Evolutionary conservation across 805 yeast species (phyloP).

Genomic region (Pichia californica): DNA sequence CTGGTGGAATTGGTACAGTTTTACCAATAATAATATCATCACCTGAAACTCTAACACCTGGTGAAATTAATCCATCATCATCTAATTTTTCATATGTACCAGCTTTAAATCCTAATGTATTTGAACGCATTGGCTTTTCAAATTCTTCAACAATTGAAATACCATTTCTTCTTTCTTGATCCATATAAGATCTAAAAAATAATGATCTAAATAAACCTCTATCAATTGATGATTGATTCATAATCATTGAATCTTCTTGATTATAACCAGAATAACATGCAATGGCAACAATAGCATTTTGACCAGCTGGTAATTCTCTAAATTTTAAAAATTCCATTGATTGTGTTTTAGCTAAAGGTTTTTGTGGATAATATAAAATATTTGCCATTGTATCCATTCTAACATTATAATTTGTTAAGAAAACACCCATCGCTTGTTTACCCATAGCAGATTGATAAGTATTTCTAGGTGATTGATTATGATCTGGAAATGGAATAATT

Average conservation of each 20-base stretch:
- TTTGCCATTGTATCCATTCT: slow-evolving; percentile 99
- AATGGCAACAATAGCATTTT: slow-evolving; percentile 97
- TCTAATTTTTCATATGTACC: slow-evolving; percentile 98
- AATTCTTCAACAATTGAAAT: slow-evolving; percentile 97
- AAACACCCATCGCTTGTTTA: slow-evolving; percentile 99
- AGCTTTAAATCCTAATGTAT: slow-evolving; percentile 90
- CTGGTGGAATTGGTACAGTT: slow-evolving; percentile 99
- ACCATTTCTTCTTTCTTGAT: slow-evolving; percentile 96
- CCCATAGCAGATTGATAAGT: slow-evolving; percentile 99
- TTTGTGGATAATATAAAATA: slow-evolving; percentile 93
- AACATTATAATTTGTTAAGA: slow-evolving; percentile 87
- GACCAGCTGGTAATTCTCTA: slow-evolving; percentile 98
- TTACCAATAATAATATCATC: slow-evolving; percentile 98
- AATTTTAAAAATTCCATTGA: slow-evolving; percentile 96
- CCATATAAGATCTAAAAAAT: slow-evolving; percentile 97
- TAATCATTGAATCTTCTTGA: slow-evolving; percentile 99
- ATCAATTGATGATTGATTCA: slow-evolving; percentile 97
- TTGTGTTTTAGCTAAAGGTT: slow-evolving; percentile 96
- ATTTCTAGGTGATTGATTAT: slow-evolving; percentile 98
- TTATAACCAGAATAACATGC: slow-evolving; percentile 97
- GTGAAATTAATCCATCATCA: slow-evolving; percentile 96
- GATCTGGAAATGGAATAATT: slow-evolving; percentile 99
- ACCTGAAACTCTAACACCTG: slow-evolving; percentile 98
- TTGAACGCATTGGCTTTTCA: slow-evolving; percentile 93
- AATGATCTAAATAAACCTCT: slow-evolving; percentile 93